A percentile compares a stretch with the other conserved stretches of the same genome.
These are phyloP conservation scores for Emmonsia crescens DNA, from an alignment of 2,329 filamentous ascomycete genomes.

Conservation along the genomic window DNA sequence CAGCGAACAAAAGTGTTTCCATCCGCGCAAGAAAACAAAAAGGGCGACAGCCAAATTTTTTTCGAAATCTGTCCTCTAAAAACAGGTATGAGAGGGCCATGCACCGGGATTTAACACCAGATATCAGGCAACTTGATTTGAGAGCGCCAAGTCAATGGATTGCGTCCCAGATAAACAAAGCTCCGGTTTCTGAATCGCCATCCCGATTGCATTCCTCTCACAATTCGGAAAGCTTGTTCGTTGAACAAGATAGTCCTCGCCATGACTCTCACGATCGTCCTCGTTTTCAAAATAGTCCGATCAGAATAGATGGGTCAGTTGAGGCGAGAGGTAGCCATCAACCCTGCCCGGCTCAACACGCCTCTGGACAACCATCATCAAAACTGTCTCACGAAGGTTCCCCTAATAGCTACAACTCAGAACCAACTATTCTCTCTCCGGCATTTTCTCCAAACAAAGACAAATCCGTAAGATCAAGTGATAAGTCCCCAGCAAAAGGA, in stretches of 20 bases:
- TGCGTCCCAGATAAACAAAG: background rate
- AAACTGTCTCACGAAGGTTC: background rate
- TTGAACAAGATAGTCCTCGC: slow-evolving; percentile 12
- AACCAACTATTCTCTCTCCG: background rate
- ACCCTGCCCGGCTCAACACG: background rate
- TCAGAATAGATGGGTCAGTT: background rate
- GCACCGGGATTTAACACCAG: slow-evolving; percentile 24
- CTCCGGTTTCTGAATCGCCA: background rate
- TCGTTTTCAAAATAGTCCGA: background rate
- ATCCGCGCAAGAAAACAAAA: background rate
- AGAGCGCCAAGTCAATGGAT: slow-evolving; percentile 25
- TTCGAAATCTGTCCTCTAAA: slow-evolving; percentile 18
- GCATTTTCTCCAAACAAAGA: background rate
- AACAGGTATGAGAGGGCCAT: slow-evolving; percentile 24
- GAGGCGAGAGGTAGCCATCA: background rate
- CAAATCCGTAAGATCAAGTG: background rate
- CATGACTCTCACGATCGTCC: background rate
- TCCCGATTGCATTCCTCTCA: background rate
- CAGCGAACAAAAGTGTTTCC: background rate
- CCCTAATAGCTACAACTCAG: background rate
- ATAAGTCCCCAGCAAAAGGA: background rate
- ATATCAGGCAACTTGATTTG: slow-evolving; percentile 28
- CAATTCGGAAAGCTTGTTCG: slow-evolving; percentile 12
- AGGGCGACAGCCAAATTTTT: slow-evolving; percentile 2
- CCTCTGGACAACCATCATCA: background rate